Evolutionary conservation across 176 grass and related monocot species (phyloP).

Genomic region (Oryza glaberrima): DNA sequence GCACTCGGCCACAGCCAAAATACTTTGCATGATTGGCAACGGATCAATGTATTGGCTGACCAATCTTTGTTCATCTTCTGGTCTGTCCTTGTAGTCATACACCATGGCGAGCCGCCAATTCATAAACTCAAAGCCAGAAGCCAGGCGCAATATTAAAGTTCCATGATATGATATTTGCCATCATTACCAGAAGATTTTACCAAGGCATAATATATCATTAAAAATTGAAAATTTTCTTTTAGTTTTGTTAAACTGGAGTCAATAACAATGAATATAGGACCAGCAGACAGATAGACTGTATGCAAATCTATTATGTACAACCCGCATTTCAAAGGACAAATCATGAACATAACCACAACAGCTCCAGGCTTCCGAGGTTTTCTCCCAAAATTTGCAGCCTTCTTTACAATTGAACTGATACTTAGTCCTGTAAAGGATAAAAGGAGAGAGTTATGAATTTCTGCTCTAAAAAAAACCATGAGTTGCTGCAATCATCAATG

Average conservation of each 20-base stretch:
- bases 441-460: neutral
- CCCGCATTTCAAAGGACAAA: neutral
- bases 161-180: neutral
- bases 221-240: neutral
- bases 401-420: neutral
- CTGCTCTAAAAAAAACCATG: neutral
- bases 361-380: neutral
- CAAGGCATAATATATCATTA: neutral
- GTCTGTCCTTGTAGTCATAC: neutral
- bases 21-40: neutral
- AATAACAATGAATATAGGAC: neutral
- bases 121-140: neutral
- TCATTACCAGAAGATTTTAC: neutral
- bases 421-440: neutral
- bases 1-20: neutral
- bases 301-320: constrained; percentile 46
- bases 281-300: neutral
- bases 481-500: neutral
- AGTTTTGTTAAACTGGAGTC: constrained; percentile 10
- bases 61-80: neutral
- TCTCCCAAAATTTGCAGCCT: constrained; percentile 33
- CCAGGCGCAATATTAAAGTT: neutral
- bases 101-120: neutral
- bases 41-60: neutral
- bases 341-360: constrained; percentile 23